These are phyloP conservation scores for Aquilaria malaccensis DNA, from an alignment of 345 rosid species.

Conservation along the genomic window DNA sequence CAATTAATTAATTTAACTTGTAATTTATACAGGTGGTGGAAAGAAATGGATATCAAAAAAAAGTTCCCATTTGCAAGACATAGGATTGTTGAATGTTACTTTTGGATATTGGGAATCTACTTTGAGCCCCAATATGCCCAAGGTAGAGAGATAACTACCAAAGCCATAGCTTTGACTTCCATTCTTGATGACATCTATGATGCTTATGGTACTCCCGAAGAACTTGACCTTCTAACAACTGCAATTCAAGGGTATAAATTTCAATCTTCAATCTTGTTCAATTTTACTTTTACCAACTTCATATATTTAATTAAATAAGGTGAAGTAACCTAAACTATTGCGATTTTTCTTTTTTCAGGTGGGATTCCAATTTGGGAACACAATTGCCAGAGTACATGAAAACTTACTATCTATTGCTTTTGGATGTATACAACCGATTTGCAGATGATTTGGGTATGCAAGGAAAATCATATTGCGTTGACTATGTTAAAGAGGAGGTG, in stretches of 20 bases:
- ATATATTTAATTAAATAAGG: no score
- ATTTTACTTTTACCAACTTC: background rate
- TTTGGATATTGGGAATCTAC: slow-evolving; percentile 12
- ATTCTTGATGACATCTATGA: slow-evolving; percentile 20
- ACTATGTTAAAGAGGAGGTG: slow-evolving; percentile 26
- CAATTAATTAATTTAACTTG: background rate
- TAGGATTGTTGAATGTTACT: background rate
- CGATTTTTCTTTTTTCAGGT: slow-evolving; percentile 6
- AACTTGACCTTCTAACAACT: slow-evolving; percentile 14
- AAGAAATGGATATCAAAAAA: slow-evolving; percentile 10
- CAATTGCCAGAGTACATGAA: slow-evolving; percentile 27
- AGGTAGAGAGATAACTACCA: slow-evolving; percentile 14
- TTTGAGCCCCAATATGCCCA: slow-evolving; percentile 8
- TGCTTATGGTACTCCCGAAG: slow-evolving; percentile 24
- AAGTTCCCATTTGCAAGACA: slow-evolving; percentile 14
- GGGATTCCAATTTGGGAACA: slow-evolving; percentile 7
- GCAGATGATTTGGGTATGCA: slow-evolving; percentile 11
- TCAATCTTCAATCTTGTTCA: background rate
- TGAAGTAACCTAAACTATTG: background rate
- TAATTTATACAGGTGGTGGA: slow-evolving; percentile 18
- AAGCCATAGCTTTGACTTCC: slow-evolving; percentile 4
- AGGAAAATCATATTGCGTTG: slow-evolving; percentile 13
- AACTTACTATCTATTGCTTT: slow-evolving; percentile 16
- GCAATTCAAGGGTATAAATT: slow-evolving; percentile 18
- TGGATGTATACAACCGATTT: slow-evolving; percentile 19